Evolutionary conservation across 2,329 filamentous ascomycete genomes (phyloP).

Genomic region (Ophiostoma sp.): DNA sequence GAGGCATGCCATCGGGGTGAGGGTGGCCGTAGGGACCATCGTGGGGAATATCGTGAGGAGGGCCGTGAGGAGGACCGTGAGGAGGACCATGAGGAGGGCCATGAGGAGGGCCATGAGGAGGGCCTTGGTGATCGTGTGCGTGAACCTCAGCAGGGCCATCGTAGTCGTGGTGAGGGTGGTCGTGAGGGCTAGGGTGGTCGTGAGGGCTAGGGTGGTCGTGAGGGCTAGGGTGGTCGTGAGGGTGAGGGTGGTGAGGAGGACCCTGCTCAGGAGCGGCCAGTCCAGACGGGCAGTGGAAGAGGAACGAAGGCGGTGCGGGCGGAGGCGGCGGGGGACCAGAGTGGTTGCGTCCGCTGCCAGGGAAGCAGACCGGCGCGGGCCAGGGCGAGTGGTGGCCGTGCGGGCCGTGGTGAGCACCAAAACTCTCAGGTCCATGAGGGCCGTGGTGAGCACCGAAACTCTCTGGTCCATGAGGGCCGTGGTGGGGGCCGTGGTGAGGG

Average conservation of each 20-base stretch:
- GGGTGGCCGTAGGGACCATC: neutral
- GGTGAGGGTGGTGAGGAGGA: neutral
- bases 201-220: neutral
- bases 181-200: neutral
- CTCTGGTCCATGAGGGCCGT: neutral
- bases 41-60: neutral
- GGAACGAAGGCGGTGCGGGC: constrained; percentile 22
- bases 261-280: neutral
- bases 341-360: constrained; percentile 2
- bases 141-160: neutral
- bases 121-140: neutral
- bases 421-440: neutral
- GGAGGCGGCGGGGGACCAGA: constrained; percentile 19
- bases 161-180: neutral
- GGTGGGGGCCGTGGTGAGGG: neutral
- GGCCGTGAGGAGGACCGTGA: neutral
- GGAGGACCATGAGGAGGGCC: neutral
- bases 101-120: constrained; percentile 1
- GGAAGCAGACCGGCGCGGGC: constrained; percentile 16
- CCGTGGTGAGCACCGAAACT: neutral
- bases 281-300: constrained; percentile 28
- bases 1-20: neutral
- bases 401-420: neutral
- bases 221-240: neutral
- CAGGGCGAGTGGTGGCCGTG: neutral